phyloP scores from a whole-genome alignment of 257 asterid genomes.

The Craterostigma plantagineum region DNA sequence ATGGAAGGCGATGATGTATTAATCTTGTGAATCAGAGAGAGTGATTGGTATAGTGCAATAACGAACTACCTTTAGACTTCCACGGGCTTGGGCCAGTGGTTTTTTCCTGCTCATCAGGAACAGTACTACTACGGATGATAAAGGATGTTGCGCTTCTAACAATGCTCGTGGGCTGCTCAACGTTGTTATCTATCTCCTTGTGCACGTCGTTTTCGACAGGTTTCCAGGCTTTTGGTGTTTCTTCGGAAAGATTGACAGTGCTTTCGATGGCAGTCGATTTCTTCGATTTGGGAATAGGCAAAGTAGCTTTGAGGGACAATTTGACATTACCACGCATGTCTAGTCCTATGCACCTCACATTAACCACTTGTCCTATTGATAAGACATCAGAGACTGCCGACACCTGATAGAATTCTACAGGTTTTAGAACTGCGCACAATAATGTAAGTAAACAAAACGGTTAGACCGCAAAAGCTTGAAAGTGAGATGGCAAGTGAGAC shows the following conservation, averaged over 20 bases:
- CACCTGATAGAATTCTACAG: conserved; percentile 34
- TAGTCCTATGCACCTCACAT: conserved; percentile 74
- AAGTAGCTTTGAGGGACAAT: conserved; percentile 77
- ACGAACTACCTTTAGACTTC: conserved; percentile 20
- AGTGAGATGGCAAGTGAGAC: conserved; percentile 8
- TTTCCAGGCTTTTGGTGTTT: too few relatives aligned
- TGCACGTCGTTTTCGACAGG: too few relatives aligned
- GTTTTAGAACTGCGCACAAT: conserved; percentile 8
- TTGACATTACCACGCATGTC: conserved; percentile 79
- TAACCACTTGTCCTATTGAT: conserved; percentile 62
- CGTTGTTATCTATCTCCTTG: conserved; percentile 24
- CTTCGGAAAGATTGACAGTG: too few relatives aligned
- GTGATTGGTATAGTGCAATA: conserved; percentile 3
- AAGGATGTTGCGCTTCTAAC: conserved; percentile 24
- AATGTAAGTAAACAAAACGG: background rate
- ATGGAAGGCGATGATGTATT: too few relatives aligned
- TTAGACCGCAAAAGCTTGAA: conserved; percentile 1
- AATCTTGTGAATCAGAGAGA: conserved; percentile 1
- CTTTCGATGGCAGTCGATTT: conserved; percentile 11
- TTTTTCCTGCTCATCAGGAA: conserved; percentile 59
- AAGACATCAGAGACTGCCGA: conserved; percentile 60
- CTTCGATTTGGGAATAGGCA: conserved; percentile 23
- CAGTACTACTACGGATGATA: conserved; percentile 73
- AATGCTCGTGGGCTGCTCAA: conserved; percentile 11
- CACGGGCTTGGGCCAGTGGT: conserved; percentile 12